A percentile compares a stretch with the other conserved stretches of the same genome.
phyloP scores from a whole-genome alignment of 345 rosid genomes.

The Brassica carinata region DNA sequence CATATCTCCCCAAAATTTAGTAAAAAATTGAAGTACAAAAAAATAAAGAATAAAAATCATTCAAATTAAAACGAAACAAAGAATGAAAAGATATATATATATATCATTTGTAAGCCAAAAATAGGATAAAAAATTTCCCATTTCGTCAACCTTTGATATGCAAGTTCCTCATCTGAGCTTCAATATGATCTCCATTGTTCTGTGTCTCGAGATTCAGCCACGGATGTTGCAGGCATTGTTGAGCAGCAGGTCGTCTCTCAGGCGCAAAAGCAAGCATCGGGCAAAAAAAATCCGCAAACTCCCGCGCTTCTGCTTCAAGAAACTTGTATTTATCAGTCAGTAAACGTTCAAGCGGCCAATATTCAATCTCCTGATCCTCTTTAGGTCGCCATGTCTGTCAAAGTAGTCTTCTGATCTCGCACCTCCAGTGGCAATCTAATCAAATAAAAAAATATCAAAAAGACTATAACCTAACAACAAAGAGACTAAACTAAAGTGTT shows the following conservation, averaged over 20 bases:
- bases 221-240: conserved; percentile 77
- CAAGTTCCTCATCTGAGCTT: conserved; percentile 12
- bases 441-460: not conserved
- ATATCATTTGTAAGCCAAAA: not conserved
- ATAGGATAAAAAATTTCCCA: too few relatives aligned
- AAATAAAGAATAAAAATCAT: not conserved
- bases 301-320: conserved; percentile 59
- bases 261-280: conserved; percentile 73
- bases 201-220: conserved; percentile 53
- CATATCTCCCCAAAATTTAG: not conserved
- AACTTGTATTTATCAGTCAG: conserved; percentile 64
- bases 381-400: conserved; percentile 79
- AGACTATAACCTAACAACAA: not conserved
- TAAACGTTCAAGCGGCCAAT: conserved; percentile 67
- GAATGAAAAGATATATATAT: not conserved
- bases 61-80: conserved; percentile 2
- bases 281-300: conserved; percentile 61
- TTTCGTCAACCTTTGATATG: conserved; percentile 3
- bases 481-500: not conserved
- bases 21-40: not conserved
- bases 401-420: conserved; percentile 68
- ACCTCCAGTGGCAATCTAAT: conserved; percentile 75
- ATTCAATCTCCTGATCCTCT: conserved; percentile 77
- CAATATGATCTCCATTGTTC: not conserved
- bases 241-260: conserved; percentile 83